Percentiles rank a stretch among this genome's conserved stretches.
Evolutionary conservation across 2,329 filamentous ascomycete genomes (phyloP).

Genomic region (Juglanconis sp.): DNA sequence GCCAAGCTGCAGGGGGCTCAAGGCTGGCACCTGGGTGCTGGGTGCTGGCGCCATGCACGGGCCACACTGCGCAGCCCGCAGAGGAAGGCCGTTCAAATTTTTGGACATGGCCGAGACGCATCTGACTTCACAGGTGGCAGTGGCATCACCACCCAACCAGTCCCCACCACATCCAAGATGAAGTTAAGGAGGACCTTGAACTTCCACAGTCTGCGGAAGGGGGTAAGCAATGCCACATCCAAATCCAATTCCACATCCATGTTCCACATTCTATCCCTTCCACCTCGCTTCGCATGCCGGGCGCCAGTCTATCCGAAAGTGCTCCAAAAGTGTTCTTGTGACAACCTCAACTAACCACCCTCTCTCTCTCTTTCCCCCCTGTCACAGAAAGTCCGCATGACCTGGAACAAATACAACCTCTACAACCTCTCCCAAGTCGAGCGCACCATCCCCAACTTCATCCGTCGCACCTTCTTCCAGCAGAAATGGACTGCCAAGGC

Average conservation of each 20-base stretch:
- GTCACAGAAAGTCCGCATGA: slow-evolving; percentile 81
- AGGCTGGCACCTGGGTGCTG: too few relatives aligned
- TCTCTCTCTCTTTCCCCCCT: background rate
- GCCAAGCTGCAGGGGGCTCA: too few relatives aligned
- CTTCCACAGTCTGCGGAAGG: slow-evolving; percentile 64
- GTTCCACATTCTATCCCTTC: background rate
- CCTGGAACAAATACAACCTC: slow-evolving; percentile 97
- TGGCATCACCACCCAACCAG: slow-evolving; percentile 5
- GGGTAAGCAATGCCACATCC: slow-evolving; percentile 45
- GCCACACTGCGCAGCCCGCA: too few relatives aligned
- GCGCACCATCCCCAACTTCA: slow-evolving; percentile 16
- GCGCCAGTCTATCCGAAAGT: background rate
- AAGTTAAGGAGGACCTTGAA: slow-evolving; percentile 54
- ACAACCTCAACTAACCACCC: background rate
- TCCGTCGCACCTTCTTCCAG: slow-evolving; percentile 79
- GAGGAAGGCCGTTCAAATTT: background rate
- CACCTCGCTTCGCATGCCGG: too few relatives aligned
- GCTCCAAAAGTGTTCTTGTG: background rate
- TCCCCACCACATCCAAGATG: slow-evolving; percentile 35
- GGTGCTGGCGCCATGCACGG: too few relatives aligned
- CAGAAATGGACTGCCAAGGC: slow-evolving; percentile 97
- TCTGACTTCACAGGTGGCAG: background rate
- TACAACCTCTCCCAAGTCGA: slow-evolving; percentile 67
- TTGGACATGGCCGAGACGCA: slow-evolving; percentile 2
- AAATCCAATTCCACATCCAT: slow-evolving; percentile 4